Percentiles rank a stretch among this genome's conserved stretches.
These are phyloP conservation scores for Mycena filopes DNA, from an alignment of 768 basidiomycete species.

Conservation along the genomic window DNA sequence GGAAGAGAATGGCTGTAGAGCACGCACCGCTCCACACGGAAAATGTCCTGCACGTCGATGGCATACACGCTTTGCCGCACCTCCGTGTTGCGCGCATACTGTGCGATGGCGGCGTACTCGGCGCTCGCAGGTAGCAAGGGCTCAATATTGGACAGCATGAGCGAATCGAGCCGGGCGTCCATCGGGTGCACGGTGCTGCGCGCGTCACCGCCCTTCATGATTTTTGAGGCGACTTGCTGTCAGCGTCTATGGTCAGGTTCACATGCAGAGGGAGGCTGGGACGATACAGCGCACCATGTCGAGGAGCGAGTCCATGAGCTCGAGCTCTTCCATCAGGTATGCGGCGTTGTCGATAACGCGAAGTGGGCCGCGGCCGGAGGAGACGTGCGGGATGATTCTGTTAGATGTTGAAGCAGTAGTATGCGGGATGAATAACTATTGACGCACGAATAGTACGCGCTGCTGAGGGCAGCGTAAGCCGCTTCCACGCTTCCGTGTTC, in stretches of 20 bases:
- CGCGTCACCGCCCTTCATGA: not conserved
- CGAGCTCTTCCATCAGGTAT: constrained; percentile 6
- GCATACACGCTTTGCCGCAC: not conserved
- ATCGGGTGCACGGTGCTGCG: constrained; percentile 3
- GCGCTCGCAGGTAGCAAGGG: not conserved
- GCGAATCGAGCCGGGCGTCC: constrained; percentile 5
- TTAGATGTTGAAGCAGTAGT: too few relatives aligned
- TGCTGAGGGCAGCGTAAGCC: constrained; percentile 7
- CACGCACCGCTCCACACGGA: constrained; percentile 14
- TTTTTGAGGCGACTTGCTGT: constrained; percentile 12
- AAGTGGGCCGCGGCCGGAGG: not conserved
- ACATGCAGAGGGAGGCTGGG: not conserved
- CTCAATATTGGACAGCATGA: not conserved
- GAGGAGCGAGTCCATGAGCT: constrained; percentile 12
- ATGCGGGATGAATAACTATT: too few relatives aligned
- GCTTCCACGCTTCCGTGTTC: not conserved
- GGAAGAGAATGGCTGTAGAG: too few relatives aligned
- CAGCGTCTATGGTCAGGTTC: not conserved
- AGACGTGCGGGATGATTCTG: constrained; percentile 15
- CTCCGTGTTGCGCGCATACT: constrained; percentile 16
- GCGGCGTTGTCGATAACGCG: not conserved
- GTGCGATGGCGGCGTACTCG: not conserved
- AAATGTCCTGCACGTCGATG: not conserved
- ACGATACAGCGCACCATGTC: constrained; percentile 13
- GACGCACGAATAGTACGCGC: constrained; percentile 11